Conservation (phyloP, 352 stramenopile species). For the Blastocystis sp. region DNA sequence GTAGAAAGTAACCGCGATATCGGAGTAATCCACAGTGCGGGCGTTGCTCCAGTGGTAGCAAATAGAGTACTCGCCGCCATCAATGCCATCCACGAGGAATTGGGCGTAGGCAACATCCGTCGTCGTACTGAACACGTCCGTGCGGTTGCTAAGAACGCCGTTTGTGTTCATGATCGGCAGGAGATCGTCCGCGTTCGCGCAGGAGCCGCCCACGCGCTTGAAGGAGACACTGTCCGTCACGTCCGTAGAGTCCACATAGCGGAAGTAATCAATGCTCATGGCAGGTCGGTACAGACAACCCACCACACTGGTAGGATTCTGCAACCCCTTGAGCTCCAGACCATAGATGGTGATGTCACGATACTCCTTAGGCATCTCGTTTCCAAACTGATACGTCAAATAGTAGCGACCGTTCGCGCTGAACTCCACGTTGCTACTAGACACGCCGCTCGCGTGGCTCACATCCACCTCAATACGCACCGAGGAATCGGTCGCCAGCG, state of each 20-base stretch:
- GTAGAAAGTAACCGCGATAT: not conserved
- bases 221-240: not conserved
- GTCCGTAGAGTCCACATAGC: not conserved
- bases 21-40: not conserved
- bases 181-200: not conserved
- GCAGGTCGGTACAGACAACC: conserved; percentile 26
- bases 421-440: not conserved
- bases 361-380: conserved; percentile 17
- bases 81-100: conserved; percentile 8
- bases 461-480: not conserved
- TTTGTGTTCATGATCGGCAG: not conserved
- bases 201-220: not conserved
- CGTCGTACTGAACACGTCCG: not conserved
- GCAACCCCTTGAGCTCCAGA: not conserved
- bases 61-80: not conserved
- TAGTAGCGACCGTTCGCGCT: conserved; percentile 5
- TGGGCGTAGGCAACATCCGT: not conserved
- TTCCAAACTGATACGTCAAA: conserved; percentile 17
- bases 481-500: not conserved
- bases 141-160: not conserved
- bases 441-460: not conserved
- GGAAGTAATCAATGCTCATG: conserved; percentile 35
- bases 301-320: not conserved
- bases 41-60: conserved; percentile 46
- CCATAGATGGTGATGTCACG: conserved; percentile 18